Conservation (phyloP, 345 rosid species). For the Gossypium thurberi region DNA sequence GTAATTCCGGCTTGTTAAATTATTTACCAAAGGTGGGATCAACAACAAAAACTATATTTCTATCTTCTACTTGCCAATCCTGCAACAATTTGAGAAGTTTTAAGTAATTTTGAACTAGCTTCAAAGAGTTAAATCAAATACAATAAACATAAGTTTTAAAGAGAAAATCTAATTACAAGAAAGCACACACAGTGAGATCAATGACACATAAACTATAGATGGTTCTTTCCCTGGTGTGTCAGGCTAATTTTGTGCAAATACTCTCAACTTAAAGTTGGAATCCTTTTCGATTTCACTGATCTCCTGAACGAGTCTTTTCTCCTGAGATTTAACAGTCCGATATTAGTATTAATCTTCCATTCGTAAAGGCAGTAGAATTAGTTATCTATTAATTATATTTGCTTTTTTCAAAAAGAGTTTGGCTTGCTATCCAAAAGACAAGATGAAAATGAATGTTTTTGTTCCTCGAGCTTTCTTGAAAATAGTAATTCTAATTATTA, state of each 20-base stretch:
- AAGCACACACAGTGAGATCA: not conserved
- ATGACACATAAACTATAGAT: not conserved
- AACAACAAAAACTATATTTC: conserved; percentile 74
- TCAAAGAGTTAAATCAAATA: not conserved
- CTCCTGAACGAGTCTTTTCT: conserved; percentile 64
- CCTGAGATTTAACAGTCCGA: conserved; percentile 31
- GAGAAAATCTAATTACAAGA: not conserved
- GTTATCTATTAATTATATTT: not conserved
- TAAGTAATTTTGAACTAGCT: not conserved
- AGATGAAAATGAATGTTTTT: not conserved
- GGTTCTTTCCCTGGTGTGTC: conserved; percentile 46
- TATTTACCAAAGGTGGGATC: conserved; percentile 75
- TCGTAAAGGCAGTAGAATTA: not conserved
- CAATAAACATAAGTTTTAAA: not conserved
- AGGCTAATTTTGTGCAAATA: conserved; percentile 86
- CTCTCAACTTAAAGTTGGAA: conserved; percentile 72
- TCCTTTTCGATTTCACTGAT: conserved; percentile 64
- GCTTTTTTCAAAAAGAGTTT: too few relatives aligned
- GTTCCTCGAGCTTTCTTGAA: not conserved
- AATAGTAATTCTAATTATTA: too few relatives aligned
- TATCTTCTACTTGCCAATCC: conserved; percentile 81
- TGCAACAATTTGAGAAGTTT: conserved; percentile 23
- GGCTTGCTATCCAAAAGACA: not conserved
- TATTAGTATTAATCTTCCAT: not conserved
- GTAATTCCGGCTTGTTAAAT: conserved; percentile 81